These are phyloP conservation scores for Xenoacremonium recifei DNA, from an alignment of 2,329 filamentous ascomycete species.

Conservation along the genomic window DNA sequence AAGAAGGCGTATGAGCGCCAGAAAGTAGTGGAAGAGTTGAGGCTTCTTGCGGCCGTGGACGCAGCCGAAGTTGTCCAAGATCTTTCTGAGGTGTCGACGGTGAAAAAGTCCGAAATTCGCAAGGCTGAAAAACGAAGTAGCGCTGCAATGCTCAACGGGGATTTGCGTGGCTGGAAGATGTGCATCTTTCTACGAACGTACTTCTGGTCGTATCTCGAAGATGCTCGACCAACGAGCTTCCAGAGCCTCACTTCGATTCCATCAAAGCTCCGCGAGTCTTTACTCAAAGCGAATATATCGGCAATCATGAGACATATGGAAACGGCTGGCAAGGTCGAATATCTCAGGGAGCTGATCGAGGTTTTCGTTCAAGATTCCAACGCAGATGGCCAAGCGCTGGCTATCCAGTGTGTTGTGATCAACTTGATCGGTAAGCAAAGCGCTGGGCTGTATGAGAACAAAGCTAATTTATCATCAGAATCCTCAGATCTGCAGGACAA, in stretches of 20 bases:
- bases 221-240: slow-evolving; percentile 33
- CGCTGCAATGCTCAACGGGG: slow-evolving; percentile 32
- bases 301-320: slow-evolving; percentile 33
- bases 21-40: slow-evolving; percentile 20
- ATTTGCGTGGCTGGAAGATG: slow-evolving; percentile 45
- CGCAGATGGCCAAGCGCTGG: slow-evolving; percentile 41
- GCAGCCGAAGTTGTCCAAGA: slow-evolving; percentile 24
- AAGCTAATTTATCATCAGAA: slow-evolving; percentile 22
- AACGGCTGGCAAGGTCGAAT: slow-evolving; percentile 32
- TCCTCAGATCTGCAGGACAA: slow-evolving; percentile 27
- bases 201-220: slow-evolving; percentile 31
- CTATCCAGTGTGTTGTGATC: slow-evolving; percentile 41
- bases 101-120: slow-evolving; percentile 31
- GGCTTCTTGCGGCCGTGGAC: slow-evolving; percentile 33
- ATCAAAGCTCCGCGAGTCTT: slow-evolving; percentile 25
- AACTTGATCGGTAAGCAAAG: slow-evolving; percentile 36
- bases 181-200: slow-evolving; percentile 42
- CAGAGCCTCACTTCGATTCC: slow-evolving; percentile 28
- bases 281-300: slow-evolving; percentile 31
- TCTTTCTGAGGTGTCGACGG: slow-evolving; percentile 17
- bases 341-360: slow-evolving; percentile 37
- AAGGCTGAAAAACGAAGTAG: slow-evolving; percentile 36
- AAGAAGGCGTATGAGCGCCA: slow-evolving; percentile 28
- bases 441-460: too few species aligned
- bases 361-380: slow-evolving; percentile 29